Evolutionary conservation across 768 basidiomycete species (phyloP), one percentile per base, ranked within the genome.

Genomic region (Coprinopsis strossmayeri): DNA sequence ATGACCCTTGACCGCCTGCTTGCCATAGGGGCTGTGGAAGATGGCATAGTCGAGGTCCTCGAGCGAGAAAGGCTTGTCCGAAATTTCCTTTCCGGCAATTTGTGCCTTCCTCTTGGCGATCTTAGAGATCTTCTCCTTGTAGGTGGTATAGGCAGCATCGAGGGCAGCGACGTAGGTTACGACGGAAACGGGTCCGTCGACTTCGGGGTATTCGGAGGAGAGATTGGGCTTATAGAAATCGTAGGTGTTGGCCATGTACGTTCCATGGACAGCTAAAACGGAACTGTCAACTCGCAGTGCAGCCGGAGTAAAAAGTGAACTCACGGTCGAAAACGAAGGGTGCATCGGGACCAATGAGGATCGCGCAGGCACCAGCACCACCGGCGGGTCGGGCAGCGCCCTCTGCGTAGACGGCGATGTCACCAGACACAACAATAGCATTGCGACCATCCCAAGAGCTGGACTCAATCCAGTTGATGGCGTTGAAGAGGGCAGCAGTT

Each of bases 211-310:
- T 66, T 94, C 91, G 18, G 91, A 94, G 48, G 86, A 83, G 18
- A 98, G 82, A 58, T 91, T 84, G 41, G 96, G 96, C 74, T 99
- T 99, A 84, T 96, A 99, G 68, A 97, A 98, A 70, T 99, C 96
- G 68, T 95, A 97, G 0, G 86, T 91, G 73, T 99, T 95, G 53
- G 87, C 86, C 88, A 98, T 97, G 74, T 93, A 90, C 44, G 84
- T 91, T 21, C 94, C 95, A 68, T 97, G 96, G 55, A 92, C 78
- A 57, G 95, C 95, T 98, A 64, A 7, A n/a, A n/a, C n/a, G n/a
- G n/a, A n/a, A 62, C 50, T 37, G 17, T 18, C 35, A 7, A 18
- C 18, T 18, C 9, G 35, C 35, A 38, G 15, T 15, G 30, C 10
- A 17, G 18, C 18, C 9, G 5, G 17, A 38, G 9, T 38, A 38